phyloP scores from a whole-genome alignment of 2,329 filamentous ascomycete species.

The Paecilomyces niveus region DNA sequence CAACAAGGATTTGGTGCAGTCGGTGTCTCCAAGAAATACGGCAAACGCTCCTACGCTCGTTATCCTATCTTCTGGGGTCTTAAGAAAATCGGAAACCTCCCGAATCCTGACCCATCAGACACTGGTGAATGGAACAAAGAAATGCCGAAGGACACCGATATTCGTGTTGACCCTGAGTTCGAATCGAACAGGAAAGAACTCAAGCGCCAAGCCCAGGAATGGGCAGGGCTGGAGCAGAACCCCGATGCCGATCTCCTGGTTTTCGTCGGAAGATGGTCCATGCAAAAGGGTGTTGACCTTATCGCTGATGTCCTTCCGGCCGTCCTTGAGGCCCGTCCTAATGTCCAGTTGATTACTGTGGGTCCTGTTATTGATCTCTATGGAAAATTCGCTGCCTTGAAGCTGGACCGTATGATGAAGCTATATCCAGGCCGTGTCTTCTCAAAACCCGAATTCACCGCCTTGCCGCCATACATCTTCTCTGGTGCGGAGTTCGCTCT shows the following conservation, averaged over 20 bases:
- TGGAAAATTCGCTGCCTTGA: slow-evolving; percentile 60
- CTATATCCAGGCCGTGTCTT: slow-evolving; percentile 59
- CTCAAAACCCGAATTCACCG: slow-evolving; percentile 62
- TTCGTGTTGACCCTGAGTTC: slow-evolving; percentile 47
- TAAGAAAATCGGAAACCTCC: slow-evolving; percentile 55
- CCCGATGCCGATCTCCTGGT: slow-evolving; percentile 59
- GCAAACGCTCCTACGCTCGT: slow-evolving; percentile 57
- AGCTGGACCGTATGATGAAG: slow-evolving; percentile 58
- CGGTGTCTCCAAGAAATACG: slow-evolving; percentile 62
- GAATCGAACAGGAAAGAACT: slow-evolving; percentile 49
- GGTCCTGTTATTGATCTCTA: slow-evolving; percentile 62
- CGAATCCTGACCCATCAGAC: slow-evolving; percentile 60
- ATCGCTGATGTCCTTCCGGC: slow-evolving; percentile 62
- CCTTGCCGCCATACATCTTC: slow-evolving; percentile 60
- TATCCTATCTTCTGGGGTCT: slow-evolving; percentile 66
- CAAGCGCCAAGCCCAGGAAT: slow-evolving; percentile 58
- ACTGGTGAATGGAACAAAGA: slow-evolving; percentile 55
- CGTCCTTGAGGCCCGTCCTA: slow-evolving; percentile 53
- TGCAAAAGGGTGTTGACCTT: slow-evolving; percentile 62
- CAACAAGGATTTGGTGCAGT: slow-evolving; percentile 63
- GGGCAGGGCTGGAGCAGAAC: slow-evolving; percentile 57
- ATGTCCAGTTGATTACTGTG: slow-evolving; percentile 56
- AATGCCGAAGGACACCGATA: slow-evolving; percentile 42
- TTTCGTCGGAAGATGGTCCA: slow-evolving; percentile 62
- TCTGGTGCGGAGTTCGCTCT: slow-evolving; percentile 61